Percentiles rank a stretch among this genome's conserved stretches.
Conservation (phyloP, 257 asterid species). For the Solanum sitiens region DNA sequence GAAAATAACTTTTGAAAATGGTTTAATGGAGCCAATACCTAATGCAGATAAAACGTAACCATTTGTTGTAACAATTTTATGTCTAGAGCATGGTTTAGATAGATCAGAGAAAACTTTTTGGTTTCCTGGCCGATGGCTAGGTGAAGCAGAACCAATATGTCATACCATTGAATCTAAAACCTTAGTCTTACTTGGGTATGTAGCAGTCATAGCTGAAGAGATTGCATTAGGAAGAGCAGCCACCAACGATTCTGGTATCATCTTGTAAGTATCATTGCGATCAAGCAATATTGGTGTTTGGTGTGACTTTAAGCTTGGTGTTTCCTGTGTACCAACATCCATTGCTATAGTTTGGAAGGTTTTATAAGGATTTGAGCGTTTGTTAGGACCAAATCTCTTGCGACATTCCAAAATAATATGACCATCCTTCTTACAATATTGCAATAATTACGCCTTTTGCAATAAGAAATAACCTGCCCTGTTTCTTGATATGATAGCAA, state of each 20-base stretch:
- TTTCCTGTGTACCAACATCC: neutral
- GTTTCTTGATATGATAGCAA: neutral
- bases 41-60: no score
- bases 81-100: neutral
- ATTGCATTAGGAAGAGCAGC: neutral
- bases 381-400: neutral
- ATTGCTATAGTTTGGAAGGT: neutral
- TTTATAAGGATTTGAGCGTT: neutral
- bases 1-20: no score
- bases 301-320: neutral
- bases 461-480: neutral
- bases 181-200: neutral
- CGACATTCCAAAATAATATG: neutral
- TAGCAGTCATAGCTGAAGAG: neutral
- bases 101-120: neutral
- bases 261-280: neutral
- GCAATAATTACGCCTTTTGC: neutral
- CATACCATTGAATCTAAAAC: neutral
- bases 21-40: neutral
- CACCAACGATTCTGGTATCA: neutral
- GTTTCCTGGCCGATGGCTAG: neutral
- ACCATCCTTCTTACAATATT: neutral
- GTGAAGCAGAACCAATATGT: neutral
- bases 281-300: neutral
- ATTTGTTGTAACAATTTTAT: neutral